These are phyloP conservation scores for Cinchona pubescens DNA, from an alignment of 257 asterid species.

Conservation along the genomic window DNA sequence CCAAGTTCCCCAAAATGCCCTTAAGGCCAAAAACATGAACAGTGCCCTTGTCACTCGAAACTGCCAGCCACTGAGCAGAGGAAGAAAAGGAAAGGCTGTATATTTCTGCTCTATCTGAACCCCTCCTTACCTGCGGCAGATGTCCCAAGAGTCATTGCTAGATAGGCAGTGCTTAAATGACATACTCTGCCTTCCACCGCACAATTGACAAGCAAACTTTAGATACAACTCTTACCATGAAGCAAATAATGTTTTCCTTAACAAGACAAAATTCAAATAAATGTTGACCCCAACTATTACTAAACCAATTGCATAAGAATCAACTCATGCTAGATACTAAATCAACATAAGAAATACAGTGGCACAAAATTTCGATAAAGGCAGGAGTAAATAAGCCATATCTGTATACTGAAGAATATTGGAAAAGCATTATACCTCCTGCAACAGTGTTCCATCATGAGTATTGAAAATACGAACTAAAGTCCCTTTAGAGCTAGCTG, in stretches of 20 bases:
- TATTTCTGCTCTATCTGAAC: conserved; percentile 96
- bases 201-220: not conserved
- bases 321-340: not conserved
- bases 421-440: conserved; percentile 54
- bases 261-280: not conserved
- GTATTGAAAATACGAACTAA: conserved; percentile 72
- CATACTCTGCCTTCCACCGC: not conserved
- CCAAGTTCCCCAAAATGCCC: conserved; percentile 49
- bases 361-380: not conserved
- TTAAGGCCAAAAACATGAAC: conserved; percentile 88
- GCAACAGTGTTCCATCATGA: conserved; percentile 70
- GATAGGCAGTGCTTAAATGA: not conserved
- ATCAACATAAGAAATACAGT: not conserved
- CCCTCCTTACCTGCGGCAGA: conserved; percentile 79
- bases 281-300: not conserved
- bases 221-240: not conserved
- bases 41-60: conserved; percentile 94
- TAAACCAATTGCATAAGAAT: not conserved
- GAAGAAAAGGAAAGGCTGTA: conserved; percentile 84
- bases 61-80: conserved; percentile 85
- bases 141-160: not conserved
- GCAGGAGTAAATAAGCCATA: not conserved
- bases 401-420: not conserved
- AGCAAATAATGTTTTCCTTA: not conserved
- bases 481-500: conserved; percentile 89